Evolutionary conservation across 164 flowering plant genomes (phyloP), one percentile per base, ranked within the genome.

Genomic region (Vitis amurensis): DNA sequence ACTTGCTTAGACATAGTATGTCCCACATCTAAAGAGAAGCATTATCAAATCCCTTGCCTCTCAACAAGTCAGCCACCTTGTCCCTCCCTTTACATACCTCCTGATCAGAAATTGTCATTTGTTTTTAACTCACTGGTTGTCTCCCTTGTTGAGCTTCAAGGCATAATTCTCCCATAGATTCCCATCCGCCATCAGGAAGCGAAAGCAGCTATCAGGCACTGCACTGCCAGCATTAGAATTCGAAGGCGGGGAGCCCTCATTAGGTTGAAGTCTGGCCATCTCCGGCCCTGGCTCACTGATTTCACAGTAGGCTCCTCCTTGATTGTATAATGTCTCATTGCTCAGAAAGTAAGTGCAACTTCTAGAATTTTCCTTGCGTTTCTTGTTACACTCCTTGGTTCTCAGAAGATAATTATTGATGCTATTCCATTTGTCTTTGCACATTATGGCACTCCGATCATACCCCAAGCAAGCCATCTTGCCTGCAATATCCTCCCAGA

Each of bases 401-500:
- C 71, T 81, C 56, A 64, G 64, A 11, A 77, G 16, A 58, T 70
- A 78, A 52, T 71, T 76, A 71, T 66, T 84, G 31, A 85, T 71
- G 68, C 68, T 72, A 57, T 83, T 88, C 94, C 92, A 91, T 61
- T 89, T 91, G 11, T 87, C 86, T 61, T 83, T 85, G 77, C 84
- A 88, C 75, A 73, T 78, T 19, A 71, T 68, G 17, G 78, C 80
- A 72, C 81, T 82, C 70, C 80, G 71, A 1, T 83, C 78, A 29
- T 84, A 81, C 4, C 92, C 97, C 52, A 85, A 72, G 64, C 80
- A 80, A 11, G 77, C 84, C 94, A 89, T 86, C 31, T 83, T 87
- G 0, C 68, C 69, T 0, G 93, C 80, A 14, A 91, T 82, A 52
- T 89, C 93, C 71, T 87, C 90, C 94, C 91, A 89, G 8, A 87